Evolutionary conservation across 768 basidiomycete genomes (phyloP), one percentile per base, ranked within the genome.

Genomic region (Leccinum rimulosum): DNA sequence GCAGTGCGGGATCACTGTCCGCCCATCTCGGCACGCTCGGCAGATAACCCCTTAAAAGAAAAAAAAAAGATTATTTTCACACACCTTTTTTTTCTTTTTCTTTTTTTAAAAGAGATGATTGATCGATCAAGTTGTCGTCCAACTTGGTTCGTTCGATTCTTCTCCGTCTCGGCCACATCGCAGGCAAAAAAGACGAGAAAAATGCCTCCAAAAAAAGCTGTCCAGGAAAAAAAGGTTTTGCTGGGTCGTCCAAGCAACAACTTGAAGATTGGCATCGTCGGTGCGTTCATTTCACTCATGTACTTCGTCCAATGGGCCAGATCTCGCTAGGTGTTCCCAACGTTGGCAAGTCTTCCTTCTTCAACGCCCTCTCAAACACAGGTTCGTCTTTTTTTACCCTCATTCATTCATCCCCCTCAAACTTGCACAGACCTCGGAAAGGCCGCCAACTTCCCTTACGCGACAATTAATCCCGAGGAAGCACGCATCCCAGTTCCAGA

Each of bases 311-410:
- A 19, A 7, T 38, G 33, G 12, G 33, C 28, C 31, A 25, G 36
- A 71, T 60, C 59, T 40, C 30, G 49, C 43, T 54, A 94, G 91
- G 92, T 72, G 76, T 97, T 43, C 95, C 96, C 55, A 98, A 99
- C 73, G 96, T 98, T 66, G 97, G 97, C 63, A 98, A 99, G 76
- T 95, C 93, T 0, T 97, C 95, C n/a, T 96, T 98, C 77, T 99
- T 99, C 85, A 99, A 99, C 75, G 89, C 82, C 40, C 84, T 98
- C 54, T 95, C 96, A 33, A 85, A 95, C 67, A 93, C 93, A 61
- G 92, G 93, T 92, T 33, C 45, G 83, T 71, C 36, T 52, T 58
- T 14, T 52, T 55, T 52, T 52, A 30, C 19, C 30, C 27, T 14
- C 33, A 28, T 8, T 7, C 28, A 28, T 56, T 11, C 48, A 36